Percentiles rank a stretch among this genome's conserved stretches.
phyloP scores from a whole-genome alignment of 306 rosid genomes.

The Luffa acutangula region DNA sequence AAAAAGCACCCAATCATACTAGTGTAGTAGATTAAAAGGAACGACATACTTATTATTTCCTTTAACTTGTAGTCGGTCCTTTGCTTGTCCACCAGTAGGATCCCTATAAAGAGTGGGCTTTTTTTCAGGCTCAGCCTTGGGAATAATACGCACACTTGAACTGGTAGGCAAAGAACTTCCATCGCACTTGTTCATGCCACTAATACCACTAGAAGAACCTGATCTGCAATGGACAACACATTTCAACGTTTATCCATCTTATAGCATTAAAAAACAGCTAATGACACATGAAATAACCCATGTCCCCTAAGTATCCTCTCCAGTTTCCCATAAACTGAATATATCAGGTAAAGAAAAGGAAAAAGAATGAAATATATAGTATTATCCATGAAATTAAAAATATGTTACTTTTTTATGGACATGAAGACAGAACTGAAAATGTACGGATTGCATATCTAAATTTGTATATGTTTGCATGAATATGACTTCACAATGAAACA shows the following conservation, averaged over 20 bases:
- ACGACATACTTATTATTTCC: slow-evolving; percentile 56
- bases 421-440: not conserved
- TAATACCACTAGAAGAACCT: slow-evolving; percentile 36
- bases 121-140: slow-evolving; percentile 43
- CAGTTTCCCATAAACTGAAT: not conserved
- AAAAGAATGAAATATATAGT: not conserved
- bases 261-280: not conserved
- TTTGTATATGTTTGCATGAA: not conserved
- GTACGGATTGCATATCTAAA: not conserved
- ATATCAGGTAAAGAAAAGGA: not conserved
- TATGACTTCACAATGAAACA: not conserved
- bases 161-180: slow-evolving; percentile 36
- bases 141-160: slow-evolving; percentile 30
- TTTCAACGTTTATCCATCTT: slow-evolving; percentile 10
- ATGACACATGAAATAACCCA: not conserved
- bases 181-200: slow-evolving; percentile 36
- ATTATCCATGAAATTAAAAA: not conserved
- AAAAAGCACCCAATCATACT: not conserved
- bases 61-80: slow-evolving; percentile 37
- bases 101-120: slow-evolving; percentile 44
- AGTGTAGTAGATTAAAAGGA: not conserved
- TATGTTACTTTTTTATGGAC: not conserved
- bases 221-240: slow-evolving; percentile 33
- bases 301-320: not conserved
- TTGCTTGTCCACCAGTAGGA: slow-evolving; percentile 37